phyloP scores from a whole-genome alignment of 2,329 filamentous ascomycete species.

The Fusarium coffeatum region DNA sequence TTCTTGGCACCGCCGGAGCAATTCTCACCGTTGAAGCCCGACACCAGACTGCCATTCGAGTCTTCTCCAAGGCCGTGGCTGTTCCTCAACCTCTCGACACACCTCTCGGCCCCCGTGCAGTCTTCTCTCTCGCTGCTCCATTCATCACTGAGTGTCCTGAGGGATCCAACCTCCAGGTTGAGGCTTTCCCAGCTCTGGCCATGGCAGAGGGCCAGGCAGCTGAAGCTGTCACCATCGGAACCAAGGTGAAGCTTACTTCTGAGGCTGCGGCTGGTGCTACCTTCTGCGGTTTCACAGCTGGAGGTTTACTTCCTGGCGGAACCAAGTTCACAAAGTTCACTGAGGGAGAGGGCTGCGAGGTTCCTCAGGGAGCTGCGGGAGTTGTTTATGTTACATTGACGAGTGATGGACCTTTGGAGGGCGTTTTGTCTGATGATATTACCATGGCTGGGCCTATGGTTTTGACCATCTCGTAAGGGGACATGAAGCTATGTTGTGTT shows the following conservation, averaged over 20 bases:
- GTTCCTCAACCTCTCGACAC: constrained; percentile 78
- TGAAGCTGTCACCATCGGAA: constrained; percentile 51
- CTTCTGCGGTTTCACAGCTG: constrained; percentile 76
- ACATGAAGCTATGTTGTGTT: not conserved
- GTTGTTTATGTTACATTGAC: constrained; percentile 76
- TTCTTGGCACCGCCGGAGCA: constrained; percentile 74
- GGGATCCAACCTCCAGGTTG: constrained; percentile 69
- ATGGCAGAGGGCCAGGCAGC: constrained; percentile 60
- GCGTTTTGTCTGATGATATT: constrained; percentile 69
- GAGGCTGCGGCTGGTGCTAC: constrained; percentile 62
- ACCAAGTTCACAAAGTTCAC: constrained; percentile 70
- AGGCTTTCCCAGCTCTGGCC: constrained; percentile 68
- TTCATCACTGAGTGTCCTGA: constrained; percentile 79
- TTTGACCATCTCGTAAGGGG: constrained; percentile 58
- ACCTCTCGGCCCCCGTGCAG: constrained; percentile 72
- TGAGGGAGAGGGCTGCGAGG: constrained; percentile 63
- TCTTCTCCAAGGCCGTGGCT: constrained; percentile 65
- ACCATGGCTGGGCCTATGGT: constrained; percentile 74
- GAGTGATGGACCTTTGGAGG: constrained; percentile 61
- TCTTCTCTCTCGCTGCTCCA: constrained; percentile 78
- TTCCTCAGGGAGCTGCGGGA: constrained; percentile 72
- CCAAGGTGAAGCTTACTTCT: constrained; percentile 57
- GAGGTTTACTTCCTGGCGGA: constrained; percentile 65
- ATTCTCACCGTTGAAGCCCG: constrained; percentile 80
- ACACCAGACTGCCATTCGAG: constrained; percentile 78